Conservation (phyloP, 495 filamentous ascomycete genomes). For the Chaetomium tenue region DNA sequence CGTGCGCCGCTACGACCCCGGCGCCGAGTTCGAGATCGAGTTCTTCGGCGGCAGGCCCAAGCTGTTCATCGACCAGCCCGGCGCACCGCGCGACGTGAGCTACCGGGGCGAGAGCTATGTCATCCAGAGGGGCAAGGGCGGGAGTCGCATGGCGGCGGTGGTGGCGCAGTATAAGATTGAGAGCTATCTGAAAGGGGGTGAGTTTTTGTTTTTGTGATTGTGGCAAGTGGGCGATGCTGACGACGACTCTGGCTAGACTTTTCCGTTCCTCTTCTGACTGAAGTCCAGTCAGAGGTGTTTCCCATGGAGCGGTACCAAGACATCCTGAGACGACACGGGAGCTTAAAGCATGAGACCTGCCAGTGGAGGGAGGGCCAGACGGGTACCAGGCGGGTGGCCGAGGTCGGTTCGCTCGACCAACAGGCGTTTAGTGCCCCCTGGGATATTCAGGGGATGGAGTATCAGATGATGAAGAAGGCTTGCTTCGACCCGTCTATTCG, state of each 20-base stretch:
- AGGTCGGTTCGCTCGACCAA: constrained; percentile 16
- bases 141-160: constrained; percentile 20
- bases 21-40: constrained; percentile 27
- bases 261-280: constrained; percentile 19
- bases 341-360: constrained; percentile 9
- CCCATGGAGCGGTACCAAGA: constrained; percentile 26
- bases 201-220: neutral
- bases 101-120: constrained; percentile 25
- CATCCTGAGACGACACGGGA: constrained; percentile 21
- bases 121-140: constrained; percentile 18
- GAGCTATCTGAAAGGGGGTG: constrained; percentile 27
- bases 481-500: constrained; percentile 25
- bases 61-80: constrained; percentile 25
- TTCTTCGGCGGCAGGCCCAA: constrained; percentile 30
- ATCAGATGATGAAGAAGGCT: constrained; percentile 24
- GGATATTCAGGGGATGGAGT: constrained; percentile 26
- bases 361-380: constrained; percentile 15
- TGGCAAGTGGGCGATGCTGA: neutral
- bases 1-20: constrained; percentile 25
- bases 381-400: constrained; percentile 8
- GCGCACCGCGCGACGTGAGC: constrained; percentile 10
- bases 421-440: constrained; percentile 22
- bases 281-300: constrained; percentile 10
- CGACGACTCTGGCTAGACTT: constrained; percentile 18
- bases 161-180: constrained; percentile 24